Conservation (phyloP, 129 eudicot genomes). For the Flaveria sonorensis region DNA sequence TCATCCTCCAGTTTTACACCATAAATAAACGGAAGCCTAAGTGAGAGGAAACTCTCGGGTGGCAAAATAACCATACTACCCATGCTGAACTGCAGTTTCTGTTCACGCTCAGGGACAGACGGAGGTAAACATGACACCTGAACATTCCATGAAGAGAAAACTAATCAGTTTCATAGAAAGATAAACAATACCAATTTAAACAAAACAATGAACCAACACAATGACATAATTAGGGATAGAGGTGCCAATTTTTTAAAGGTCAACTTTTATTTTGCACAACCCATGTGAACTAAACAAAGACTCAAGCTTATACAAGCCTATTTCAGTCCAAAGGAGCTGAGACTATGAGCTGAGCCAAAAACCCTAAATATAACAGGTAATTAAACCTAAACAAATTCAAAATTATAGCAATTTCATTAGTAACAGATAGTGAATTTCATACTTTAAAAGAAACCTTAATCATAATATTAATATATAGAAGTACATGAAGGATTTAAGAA, state of each 20-base stretch:
- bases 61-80: conserved; percentile 80
- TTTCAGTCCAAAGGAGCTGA: background rate
- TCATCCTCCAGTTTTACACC: conserved; percentile 69
- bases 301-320: background rate
- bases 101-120: conserved; percentile 54
- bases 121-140: conserved; percentile 78
- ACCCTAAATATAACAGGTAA: background rate
- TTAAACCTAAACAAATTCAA: background rate
- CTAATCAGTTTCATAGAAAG: background rate
- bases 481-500: conserved; percentile 19
- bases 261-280: conserved; percentile 1
- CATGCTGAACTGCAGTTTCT: conserved; percentile 69
- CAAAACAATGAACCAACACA: background rate
- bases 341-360: background rate
- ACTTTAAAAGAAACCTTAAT: background rate
- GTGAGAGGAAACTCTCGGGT: conserved; percentile 92
- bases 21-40: conserved; percentile 90
- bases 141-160: conserved; percentile 13
- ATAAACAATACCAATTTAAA: background rate
- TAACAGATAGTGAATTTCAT: conserved; percentile 1
- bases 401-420: conserved; percentile 8
- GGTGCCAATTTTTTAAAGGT: background rate
- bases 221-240: background rate
- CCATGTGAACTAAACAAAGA: background rate
- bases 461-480: conserved; percentile 5